phyloP scores from a whole-genome alignment of 805 yeast genomes.

The Kuraishia borneana region DNA sequence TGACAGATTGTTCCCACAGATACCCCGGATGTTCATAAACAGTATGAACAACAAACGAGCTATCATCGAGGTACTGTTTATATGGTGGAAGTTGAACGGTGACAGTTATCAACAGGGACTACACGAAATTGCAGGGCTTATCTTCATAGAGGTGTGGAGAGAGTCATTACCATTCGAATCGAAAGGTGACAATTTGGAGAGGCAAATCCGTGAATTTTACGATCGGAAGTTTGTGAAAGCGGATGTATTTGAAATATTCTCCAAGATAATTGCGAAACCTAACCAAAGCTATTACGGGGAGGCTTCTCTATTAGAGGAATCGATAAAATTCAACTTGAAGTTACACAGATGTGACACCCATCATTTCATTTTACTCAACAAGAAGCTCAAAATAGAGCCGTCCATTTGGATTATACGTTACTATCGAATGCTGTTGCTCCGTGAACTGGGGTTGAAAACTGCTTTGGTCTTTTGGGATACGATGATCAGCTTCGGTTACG shows the following conservation, averaged over 20 bases:
- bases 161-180: conserved; percentile 19
- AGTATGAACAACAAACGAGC: conserved; percentile 11
- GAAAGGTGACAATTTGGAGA: conserved; percentile 15
- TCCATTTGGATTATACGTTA: conserved; percentile 47
- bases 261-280: conserved; percentile 23
- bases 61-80: conserved; percentile 31
- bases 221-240: conserved; percentile 25
- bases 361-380: conserved; percentile 31
- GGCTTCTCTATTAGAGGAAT: conserved; percentile 27
- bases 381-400: conserved; percentile 34
- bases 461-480: conserved; percentile 38
- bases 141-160: conserved; percentile 25
- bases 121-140: conserved; percentile 41
- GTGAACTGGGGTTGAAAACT: conserved; percentile 32
- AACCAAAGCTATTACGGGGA: conserved; percentile 28
- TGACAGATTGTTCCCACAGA: conserved; percentile 38
- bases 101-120: conserved; percentile 37
- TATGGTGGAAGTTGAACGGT: conserved; percentile 37
- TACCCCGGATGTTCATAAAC: conserved; percentile 17
- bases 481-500: conserved; percentile 21
- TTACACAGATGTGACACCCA: conserved; percentile 40
- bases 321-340: conserved; percentile 34
- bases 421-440: conserved; percentile 29
- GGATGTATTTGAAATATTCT: conserved; percentile 32
- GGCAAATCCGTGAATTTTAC: conserved; percentile 25